Evolutionary conservation across 495 filamentous ascomycete species (phyloP).

Genomic region (Chaetomium fimeti): DNA sequence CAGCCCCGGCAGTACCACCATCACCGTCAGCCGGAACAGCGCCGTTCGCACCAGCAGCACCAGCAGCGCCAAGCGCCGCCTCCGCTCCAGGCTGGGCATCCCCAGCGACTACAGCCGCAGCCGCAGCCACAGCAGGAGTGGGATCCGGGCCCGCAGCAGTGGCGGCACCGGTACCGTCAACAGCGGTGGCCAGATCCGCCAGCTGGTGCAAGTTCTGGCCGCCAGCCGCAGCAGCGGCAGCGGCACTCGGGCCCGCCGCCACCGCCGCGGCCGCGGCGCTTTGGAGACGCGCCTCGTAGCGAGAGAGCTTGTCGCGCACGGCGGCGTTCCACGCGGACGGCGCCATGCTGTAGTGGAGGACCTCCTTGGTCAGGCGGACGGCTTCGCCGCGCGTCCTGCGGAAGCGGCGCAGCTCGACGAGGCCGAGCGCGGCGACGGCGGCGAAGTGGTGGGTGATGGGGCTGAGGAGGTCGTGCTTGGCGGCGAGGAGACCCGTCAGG

Average conservation of each 20-base stretch:
- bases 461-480: conserved; percentile 55
- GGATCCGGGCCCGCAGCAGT: not conserved
- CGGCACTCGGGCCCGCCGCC: not conserved
- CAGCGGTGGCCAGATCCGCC: conserved; percentile 57
- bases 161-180: conserved; percentile 15
- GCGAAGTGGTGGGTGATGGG: conserved; percentile 74
- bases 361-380: conserved; percentile 31
- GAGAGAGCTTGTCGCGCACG: conserved; percentile 50
- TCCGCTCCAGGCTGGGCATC: not conserved
- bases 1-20: not conserved
- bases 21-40: not conserved
- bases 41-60: not conserved
- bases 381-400: conserved; percentile 37
- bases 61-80: not conserved
- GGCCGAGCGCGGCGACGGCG: conserved; percentile 63
- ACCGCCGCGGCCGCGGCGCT: too few relatives aligned
- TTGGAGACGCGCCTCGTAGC: conserved; percentile 20
- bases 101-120: not conserved
- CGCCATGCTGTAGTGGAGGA: conserved; percentile 38
- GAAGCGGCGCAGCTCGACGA: conserved; percentile 56
- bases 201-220: conserved; percentile 52
- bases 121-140: not conserved
- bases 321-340: conserved; percentile 46
- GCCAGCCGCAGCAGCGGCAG: conserved; percentile 8
- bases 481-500: conserved; percentile 54